Conservation (phyloP, 2,329 filamentous ascomycete genomes). For the Dendrostoma leiphaemia region DNA sequence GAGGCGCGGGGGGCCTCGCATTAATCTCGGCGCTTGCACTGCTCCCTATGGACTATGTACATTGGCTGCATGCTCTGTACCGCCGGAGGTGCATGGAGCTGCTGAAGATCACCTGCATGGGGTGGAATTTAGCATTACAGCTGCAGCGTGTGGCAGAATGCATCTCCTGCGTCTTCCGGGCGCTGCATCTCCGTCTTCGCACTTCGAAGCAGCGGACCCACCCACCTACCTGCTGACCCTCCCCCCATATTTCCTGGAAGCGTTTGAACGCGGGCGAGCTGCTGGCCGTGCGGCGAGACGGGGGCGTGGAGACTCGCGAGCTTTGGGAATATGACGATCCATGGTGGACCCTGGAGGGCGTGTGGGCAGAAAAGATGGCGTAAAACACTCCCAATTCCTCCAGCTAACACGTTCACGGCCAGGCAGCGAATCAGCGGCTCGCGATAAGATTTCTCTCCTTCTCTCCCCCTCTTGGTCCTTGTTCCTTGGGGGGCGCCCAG, state of each 20-base stretch:
- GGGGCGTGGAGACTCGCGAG: not conserved
- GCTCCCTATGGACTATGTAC: too few relatives aligned
- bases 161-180: not conserved
- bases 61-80: too few relatives aligned
- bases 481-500: not conserved
- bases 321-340: not conserved
- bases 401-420: constrained; percentile 4
- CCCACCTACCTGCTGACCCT: too few relatives aligned
- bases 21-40: too few relatives aligned
- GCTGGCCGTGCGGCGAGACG: too few relatives aligned
- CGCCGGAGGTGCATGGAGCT: too few relatives aligned
- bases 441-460: constrained; percentile 16
- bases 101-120: not conserved
- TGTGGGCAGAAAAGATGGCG: constrained; percentile 7
- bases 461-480: too few relatives aligned
- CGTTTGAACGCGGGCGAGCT: too few relatives aligned
- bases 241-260: too few relatives aligned
- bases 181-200: too few relatives aligned
- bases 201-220: too few relatives aligned
- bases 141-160: not conserved
- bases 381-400: constrained; percentile 16
- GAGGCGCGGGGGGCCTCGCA: too few relatives aligned
- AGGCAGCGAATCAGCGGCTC: constrained; percentile 9
- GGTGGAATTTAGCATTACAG: not conserved
- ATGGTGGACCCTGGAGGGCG: not conserved